Percentiles rank a stretch among this genome's conserved stretches.
Evolutionary conservation across 2,329 filamentous ascomycete species (phyloP).

Genomic region (Ascochyta viciae-villosae): DNA sequence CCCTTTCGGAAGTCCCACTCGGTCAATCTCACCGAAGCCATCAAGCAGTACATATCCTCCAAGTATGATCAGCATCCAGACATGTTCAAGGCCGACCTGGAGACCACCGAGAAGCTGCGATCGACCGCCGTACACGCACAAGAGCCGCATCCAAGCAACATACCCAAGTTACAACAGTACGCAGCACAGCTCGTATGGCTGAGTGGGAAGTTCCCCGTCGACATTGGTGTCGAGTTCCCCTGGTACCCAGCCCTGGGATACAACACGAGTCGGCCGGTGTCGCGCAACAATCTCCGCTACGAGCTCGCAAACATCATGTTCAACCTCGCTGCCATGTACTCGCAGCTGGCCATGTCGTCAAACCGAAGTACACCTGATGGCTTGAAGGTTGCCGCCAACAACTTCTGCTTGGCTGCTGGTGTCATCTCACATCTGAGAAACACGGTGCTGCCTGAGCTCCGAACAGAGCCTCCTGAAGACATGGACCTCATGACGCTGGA

Average conservation of each 20-base stretch:
- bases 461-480: conserved; percentile 86
- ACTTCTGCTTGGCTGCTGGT: conserved; percentile 87
- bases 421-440: conserved; percentile 80
- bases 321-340: conserved; percentile 93
- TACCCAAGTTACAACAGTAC: conserved; percentile 88
- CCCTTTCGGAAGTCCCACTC: conserved; percentile 87
- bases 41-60: conserved; percentile 93
- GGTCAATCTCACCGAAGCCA: conserved; percentile 78
- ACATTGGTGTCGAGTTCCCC: conserved; percentile 92
- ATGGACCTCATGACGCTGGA: conserved; percentile 91
- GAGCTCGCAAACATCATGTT: conserved; percentile 92
- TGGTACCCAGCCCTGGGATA: conserved; percentile 97
- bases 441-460: conserved; percentile 80
- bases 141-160: conserved; percentile 85
- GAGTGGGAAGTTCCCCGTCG: conserved; percentile 92
- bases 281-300: conserved; percentile 73
- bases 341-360: conserved; percentile 83
- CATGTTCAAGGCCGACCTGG: conserved; percentile 90
- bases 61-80: conserved; percentile 99
- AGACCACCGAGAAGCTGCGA: conserved; percentile 82
- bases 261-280: conserved; percentile 75
- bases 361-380: conserved; percentile 82
- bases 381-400: conserved; percentile 85
- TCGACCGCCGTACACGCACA: conserved; percentile 86
- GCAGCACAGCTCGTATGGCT: conserved; percentile 94